These are phyloP conservation scores for Ilyonectria sp. DNA, from an alignment of 2,329 filamentous ascomycete species.

Conservation along the genomic window DNA sequence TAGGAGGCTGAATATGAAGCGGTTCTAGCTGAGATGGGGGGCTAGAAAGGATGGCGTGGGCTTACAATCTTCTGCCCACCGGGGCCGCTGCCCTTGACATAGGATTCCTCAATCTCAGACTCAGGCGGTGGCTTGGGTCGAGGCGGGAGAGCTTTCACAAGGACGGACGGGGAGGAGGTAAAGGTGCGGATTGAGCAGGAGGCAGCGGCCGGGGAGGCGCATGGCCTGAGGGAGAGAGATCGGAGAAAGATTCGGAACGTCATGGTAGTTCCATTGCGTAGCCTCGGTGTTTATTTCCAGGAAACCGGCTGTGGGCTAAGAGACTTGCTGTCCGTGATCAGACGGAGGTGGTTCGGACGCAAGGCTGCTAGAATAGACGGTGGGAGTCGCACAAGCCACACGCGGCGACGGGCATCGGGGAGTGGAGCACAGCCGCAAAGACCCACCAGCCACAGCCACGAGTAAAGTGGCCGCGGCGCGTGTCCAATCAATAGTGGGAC, in stretches of 20 bases:
- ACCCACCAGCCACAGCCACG: background rate
- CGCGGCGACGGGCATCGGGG: background rate
- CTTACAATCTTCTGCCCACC: slow-evolving; percentile 94
- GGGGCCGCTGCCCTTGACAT: slow-evolving; percentile 92
- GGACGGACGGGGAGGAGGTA: slow-evolving; percentile 48
- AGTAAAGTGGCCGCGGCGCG: slow-evolving; percentile 15
- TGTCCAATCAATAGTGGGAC: slow-evolving; percentile 27
- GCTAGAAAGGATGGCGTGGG: slow-evolving; percentile 19
- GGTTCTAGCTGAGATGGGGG: slow-evolving; percentile 2
- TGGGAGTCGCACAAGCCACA: slow-evolving; percentile 30
- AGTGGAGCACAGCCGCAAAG: slow-evolving; percentile 24
- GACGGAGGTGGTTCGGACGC: slow-evolving; percentile 1
- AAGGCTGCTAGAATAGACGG: slow-evolving; percentile 16
- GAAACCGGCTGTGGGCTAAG: background rate
- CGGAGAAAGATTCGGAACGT: slow-evolving; percentile 27
- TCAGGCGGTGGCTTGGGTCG: slow-evolving; percentile 82
- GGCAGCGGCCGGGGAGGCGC: slow-evolving; percentile 7
- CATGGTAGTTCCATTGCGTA: slow-evolving; percentile 25
- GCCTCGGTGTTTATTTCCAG: background rate
- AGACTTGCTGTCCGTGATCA: background rate
- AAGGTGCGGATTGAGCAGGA: slow-evolving; percentile 45
- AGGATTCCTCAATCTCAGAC: slow-evolving; percentile 84
- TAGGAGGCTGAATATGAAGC: background rate
- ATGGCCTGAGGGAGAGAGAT: slow-evolving; percentile 13
- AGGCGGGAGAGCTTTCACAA: slow-evolving; percentile 77